Percentiles rank a stretch among this genome's conserved stretches.
These are phyloP conservation scores for Parastagonospora nodorum DNA, from an alignment of 2,329 filamentous ascomycete species.

Conservation along the genomic window DNA sequence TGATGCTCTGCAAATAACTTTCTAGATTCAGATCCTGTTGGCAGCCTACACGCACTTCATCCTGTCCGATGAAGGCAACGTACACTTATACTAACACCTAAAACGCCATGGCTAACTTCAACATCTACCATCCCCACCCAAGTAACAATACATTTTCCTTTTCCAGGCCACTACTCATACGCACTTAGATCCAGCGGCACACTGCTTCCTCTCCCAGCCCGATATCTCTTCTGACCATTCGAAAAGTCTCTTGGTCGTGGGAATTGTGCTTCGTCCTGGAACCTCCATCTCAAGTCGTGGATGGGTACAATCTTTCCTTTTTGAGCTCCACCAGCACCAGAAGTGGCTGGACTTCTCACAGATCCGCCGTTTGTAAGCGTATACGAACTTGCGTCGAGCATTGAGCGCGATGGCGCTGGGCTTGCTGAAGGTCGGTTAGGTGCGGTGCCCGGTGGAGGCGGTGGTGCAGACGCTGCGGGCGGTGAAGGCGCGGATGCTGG, in stretches of 20 bases:
- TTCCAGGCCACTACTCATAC: constrained; percentile 49
- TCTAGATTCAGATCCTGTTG: no score
- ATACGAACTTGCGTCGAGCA: constrained; percentile 77
- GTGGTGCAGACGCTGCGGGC: constrained; percentile 46
- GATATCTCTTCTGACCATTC: constrained; percentile 77
- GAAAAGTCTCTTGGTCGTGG: constrained; percentile 84
- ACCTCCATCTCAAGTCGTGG: constrained; percentile 83
- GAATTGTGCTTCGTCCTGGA: constrained; percentile 78
- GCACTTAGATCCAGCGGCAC: constrained; percentile 83
- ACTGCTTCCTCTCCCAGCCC: constrained; percentile 90
- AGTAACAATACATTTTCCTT: constrained; percentile 11
- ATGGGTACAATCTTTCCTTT: constrained; percentile 58
- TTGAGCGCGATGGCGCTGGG: constrained; percentile 59
- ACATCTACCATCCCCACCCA: constrained; percentile 7
- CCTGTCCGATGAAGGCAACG: background rate
- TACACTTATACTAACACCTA: background rate
- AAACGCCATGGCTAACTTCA: constrained; percentile 29
- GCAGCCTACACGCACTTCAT: background rate
- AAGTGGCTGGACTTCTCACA: constrained; percentile 26
- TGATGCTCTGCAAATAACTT: no score
- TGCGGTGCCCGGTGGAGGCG: constrained; percentile 34
- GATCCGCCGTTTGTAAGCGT: constrained; percentile 58
- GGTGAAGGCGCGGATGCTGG: constrained; percentile 53
- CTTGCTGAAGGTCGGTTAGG: constrained; percentile 36
- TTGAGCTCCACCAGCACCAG: constrained; percentile 22